Evolutionary conservation across 169 alveolate genomes (phyloP), one percentile per base, ranked within the genome.

Genomic region (Eimeria brunetti): DNA sequence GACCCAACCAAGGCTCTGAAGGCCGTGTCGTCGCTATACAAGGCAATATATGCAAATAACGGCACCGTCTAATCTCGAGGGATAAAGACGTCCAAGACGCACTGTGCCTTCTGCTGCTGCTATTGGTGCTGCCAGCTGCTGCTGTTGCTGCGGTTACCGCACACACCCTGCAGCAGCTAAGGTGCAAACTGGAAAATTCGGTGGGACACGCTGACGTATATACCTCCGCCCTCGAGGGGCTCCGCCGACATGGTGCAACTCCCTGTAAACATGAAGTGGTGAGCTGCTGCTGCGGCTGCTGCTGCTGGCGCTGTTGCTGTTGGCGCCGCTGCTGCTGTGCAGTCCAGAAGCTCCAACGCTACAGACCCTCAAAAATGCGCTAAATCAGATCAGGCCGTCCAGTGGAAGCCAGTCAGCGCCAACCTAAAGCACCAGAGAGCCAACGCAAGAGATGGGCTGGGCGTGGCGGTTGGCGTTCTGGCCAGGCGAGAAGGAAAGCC

Each of bases 271-370:
- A 46, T 46, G 67, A 83, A 83, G 76, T 8, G 67, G 53, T 36
- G 53, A 83, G 75, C 64, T 27, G 76, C 90, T 83, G 73, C 75
- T 36, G 90, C 90, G 24, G 36, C 80, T 69, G 41, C 80, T 69
- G 44, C 12, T 22, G 80, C 36, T 69, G 27, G 8, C 30, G 58
- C 53, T 22, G 76, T 76, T 18, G 69, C 46, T 51, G 71, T 71
- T 49, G 89, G 9, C 22, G 67, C 67, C 6, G 67, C 44, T 46
- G 69, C 49, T 80, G 90, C 67, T 41, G 67, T 49, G 27, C 60
- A 78, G 88, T 51, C 88, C 88, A 78, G 44, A 38, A 38, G 83
- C 56, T 73, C 56, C 83, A 38, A 38, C 41, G 56, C 56, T 14
- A 73, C 41, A 12, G 33, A 3, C 83, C 53, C 51, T 53, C 16